These are phyloP conservation scores for Pulveroboletus sp. DNA, from an alignment of 1,284 basidiomycete species.

Conservation along the genomic window DNA sequence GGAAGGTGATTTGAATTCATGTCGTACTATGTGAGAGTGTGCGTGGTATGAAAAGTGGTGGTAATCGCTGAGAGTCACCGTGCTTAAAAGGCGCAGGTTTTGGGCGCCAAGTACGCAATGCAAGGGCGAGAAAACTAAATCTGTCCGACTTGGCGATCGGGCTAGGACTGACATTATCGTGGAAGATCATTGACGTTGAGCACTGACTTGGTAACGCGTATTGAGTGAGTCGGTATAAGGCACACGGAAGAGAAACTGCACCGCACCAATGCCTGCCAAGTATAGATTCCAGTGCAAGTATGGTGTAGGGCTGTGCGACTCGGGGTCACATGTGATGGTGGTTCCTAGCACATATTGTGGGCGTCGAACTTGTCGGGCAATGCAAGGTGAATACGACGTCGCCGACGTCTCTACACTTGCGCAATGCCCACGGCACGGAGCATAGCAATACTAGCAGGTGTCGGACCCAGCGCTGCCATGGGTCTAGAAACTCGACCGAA, in stretches of 20 bases:
- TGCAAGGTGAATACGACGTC: neutral
- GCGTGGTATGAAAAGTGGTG: constrained; percentile 2
- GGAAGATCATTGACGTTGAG: neutral
- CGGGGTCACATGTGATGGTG: neutral
- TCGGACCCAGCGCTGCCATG: neutral
- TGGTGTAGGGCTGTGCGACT: neutral
- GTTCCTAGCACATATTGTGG: too few species aligned
- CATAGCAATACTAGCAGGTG: neutral
- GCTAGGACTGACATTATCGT: neutral
- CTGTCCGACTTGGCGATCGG: constrained; percentile 8
- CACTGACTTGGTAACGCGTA: neutral
- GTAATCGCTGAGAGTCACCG: neutral
- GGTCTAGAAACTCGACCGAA: neutral
- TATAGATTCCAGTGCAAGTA: neutral
- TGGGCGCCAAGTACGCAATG: constrained; percentile 10
- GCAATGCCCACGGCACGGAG: neutral
- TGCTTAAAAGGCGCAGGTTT: constrained; percentile 9
- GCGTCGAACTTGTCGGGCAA: neutral
- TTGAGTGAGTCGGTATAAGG: neutral
- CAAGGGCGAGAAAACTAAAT: constrained; percentile 6
- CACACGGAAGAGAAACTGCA: too few species aligned
- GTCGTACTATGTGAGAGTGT: neutral
- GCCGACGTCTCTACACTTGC: neutral
- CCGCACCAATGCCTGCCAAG: too few species aligned
- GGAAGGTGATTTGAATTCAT: constrained; percentile 31